Evolutionary conservation across 139 green algal species (phyloP).

Genomic region (Picocystis salinarum): DNA sequence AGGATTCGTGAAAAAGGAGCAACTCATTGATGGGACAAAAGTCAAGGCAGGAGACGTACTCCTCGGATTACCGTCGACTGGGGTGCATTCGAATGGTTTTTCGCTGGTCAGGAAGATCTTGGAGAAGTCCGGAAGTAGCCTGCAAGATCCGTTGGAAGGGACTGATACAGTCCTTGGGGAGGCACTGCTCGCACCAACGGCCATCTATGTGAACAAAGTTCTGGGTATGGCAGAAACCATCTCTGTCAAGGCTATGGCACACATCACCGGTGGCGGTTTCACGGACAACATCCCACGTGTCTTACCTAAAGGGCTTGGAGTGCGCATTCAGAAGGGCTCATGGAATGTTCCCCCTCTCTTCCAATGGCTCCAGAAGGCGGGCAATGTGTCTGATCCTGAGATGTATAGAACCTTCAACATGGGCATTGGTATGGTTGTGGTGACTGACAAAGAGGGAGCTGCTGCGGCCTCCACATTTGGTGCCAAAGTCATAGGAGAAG

Average conservation of each 20-base stretch:
- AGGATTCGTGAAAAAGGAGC: constrained; percentile 78
- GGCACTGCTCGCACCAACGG: constrained; percentile 42
- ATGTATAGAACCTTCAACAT: constrained; percentile 98
- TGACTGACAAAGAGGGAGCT: constrained; percentile 39
- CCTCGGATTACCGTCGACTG: constrained; percentile 56
- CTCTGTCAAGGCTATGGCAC: constrained; percentile 49
- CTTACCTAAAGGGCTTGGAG: constrained; percentile 53
- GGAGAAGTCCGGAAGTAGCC: constrained; percentile 30
- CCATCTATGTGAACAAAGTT: constrained; percentile 35
- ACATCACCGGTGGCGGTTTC: constrained; percentile 97
- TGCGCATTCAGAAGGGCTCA: constrained; percentile 26
- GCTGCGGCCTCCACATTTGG: too few relatives aligned
- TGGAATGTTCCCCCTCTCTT: constrained; percentile 56
- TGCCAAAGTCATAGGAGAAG: too few relatives aligned
- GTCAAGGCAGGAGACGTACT: constrained; percentile 69
- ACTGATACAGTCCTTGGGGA: neutral
- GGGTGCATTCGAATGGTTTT: constrained; percentile 94
- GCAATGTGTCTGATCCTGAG: constrained; percentile 57
- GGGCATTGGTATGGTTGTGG: constrained; percentile 78
- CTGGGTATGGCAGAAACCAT: neutral
- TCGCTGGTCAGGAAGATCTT: constrained; percentile 58
- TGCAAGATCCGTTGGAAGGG: constrained; percentile 45
- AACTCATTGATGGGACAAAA: constrained; percentile 67
- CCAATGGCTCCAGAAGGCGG: constrained; percentile 52
- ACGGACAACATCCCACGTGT: constrained; percentile 90